phyloP scores from a whole-genome alignment of 345 rosid genomes.

The Carallia brachiata region DNA sequence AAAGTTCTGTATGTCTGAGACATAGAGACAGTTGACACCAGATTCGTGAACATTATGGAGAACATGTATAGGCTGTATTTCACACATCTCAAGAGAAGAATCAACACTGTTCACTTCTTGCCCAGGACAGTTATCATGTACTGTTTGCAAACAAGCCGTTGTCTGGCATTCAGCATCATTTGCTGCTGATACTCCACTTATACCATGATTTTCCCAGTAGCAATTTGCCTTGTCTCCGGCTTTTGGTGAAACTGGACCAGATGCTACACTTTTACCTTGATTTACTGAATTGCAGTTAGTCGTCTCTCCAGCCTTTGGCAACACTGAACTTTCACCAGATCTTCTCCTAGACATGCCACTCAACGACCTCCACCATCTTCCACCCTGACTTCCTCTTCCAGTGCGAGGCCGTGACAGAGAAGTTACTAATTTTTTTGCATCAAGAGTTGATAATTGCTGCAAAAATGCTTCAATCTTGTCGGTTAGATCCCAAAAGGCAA shows the following conservation, averaged over 20 bases:
- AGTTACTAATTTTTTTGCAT: slow-evolving; percentile 52
- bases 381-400: slow-evolving; percentile 97
- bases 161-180: slow-evolving; percentile 15
- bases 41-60: slow-evolving; percentile 66
- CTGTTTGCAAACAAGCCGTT: slow-evolving; percentile 26
- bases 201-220: slow-evolving; percentile 15
- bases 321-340: slow-evolving; percentile 13
- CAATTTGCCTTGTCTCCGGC: slow-evolving; percentile 18
- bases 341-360: slow-evolving; percentile 29
- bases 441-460: slow-evolving; percentile 46
- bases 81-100: slow-evolving; percentile 40
- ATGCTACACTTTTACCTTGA: slow-evolving; percentile 9
- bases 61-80: slow-evolving; percentile 60
- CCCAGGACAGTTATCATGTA: slow-evolving; percentile 21
- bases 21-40: slow-evolving; percentile 82
- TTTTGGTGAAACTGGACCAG: slow-evolving; percentile 15
- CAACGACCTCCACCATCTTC: slow-evolving; percentile 71
- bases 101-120: slow-evolving; percentile 31
- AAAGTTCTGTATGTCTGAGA: slow-evolving; percentile 42
- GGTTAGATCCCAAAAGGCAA: slow-evolving; percentile 85
- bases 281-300: slow-evolving; percentile 14
- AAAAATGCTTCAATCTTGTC: slow-evolving; percentile 64
- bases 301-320: slow-evolving; percentile 22
- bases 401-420: slow-evolving; percentile 78
- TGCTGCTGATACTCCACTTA: slow-evolving; percentile 10